A percentile compares a stretch with the other conserved stretches of the same genome.
phyloP scores from a whole-genome alignment of 768 basidiomycete species.

The Amanita fuliginea region DNA sequence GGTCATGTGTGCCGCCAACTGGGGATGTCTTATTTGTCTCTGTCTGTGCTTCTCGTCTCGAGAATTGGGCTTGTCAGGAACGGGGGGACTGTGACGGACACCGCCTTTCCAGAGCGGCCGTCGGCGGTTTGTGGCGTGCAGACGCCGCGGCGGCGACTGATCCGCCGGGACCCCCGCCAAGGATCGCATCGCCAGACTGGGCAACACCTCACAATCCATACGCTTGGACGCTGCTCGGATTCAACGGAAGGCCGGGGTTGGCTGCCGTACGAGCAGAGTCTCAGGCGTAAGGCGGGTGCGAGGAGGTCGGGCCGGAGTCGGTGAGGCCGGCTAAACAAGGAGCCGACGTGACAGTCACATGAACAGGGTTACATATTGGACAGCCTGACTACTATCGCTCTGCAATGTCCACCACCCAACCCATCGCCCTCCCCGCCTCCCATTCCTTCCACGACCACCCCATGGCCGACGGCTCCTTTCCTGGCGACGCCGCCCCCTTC shows the following conservation, averaged over 20 bases:
- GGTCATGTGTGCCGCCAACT: background rate
- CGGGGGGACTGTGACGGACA: background rate
- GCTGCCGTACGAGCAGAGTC: background rate
- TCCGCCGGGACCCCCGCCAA: background rate
- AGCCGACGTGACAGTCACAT: background rate
- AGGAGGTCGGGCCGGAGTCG: background rate
- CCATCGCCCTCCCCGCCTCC: slow-evolving; percentile 31
- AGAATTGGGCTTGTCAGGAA: background rate
- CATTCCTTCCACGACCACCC: slow-evolving; percentile 18
- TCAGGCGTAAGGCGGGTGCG: background rate
- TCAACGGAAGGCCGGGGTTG: background rate
- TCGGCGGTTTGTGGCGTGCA: background rate
- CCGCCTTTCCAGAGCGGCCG: background rate
- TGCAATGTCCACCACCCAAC: slow-evolving; percentile 23
- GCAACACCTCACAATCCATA: background rate
- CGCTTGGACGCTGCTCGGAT: background rate
- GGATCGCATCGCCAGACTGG: no score
- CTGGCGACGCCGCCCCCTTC: slow-evolving; percentile 36
- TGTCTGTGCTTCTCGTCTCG: background rate
- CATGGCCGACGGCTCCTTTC: slow-evolving; percentile 43
- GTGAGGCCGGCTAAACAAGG: background rate
- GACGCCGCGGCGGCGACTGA: background rate
- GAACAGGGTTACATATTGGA: slow-evolving; percentile 3
- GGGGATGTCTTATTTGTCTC: background rate
- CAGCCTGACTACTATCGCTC: slow-evolving; percentile 6